Evolutionary conservation across 179 eudicot genomes (phyloP), one percentile per base, ranked within the genome.

Genomic region (Corrigiola litoralis): DNA sequence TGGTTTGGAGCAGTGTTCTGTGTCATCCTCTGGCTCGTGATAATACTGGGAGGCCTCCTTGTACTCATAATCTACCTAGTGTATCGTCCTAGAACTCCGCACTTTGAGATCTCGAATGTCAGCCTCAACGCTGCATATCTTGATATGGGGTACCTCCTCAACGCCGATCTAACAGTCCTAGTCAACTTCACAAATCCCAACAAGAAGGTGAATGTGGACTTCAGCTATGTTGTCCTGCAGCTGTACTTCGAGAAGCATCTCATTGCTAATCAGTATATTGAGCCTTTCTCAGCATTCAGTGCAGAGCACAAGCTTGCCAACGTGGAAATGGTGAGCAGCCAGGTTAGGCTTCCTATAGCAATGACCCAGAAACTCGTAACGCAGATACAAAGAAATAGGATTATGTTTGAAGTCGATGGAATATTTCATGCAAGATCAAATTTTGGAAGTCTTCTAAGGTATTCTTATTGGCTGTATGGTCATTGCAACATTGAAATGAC

Each of bases 121-220:
- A 71, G 85, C 51, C 82, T 90, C 38, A 90, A 90, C 27, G 87
- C 86, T 1, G 89, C 85, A 40, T 90, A 87, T 66, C 84, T 90
- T n/a, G 97, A 91, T 77, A 68, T 80, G 84, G 92, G 89, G 16
- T 84, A 79, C 60, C 85, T 82, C 61, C 83, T 88, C 20, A 91
- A 91, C 51, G 88, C 88, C 0, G 97, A 91, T 60, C 40, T 88
- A 12, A 84, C 90, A 10, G 50, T 91, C 17, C 82, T 91, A 4
- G 84, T 79, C 24, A 91, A 91, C 79, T 88, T 91, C 82, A 84
- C 88, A 2, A 91, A 91, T 42, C 88, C 92, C 14, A 91, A 85
- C 75, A 72, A 70, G 48, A 91, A 88, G 59, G 88, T 85, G 34
- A 77, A 66, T 10, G 86, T 91, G 11, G 90, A 88, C 48, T 84